These are phyloP conservation scores for Eucalyptus albens DNA, from an alignment of 345 rosid genomes.

Conservation along the genomic window DNA sequence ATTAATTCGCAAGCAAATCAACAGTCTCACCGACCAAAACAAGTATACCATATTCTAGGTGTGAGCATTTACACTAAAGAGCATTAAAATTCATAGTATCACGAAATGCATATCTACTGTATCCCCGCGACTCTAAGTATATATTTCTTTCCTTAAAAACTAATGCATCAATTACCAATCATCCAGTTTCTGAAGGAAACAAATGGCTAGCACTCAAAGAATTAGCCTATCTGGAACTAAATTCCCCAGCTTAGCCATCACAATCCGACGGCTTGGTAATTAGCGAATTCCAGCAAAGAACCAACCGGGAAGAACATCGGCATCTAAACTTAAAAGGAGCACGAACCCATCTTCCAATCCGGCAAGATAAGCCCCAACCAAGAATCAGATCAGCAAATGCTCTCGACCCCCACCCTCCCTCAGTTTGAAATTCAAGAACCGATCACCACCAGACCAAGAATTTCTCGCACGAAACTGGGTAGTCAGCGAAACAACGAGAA, in stretches of 20 bases:
- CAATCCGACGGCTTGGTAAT: neutral
- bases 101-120: neutral
- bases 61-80: neutral
- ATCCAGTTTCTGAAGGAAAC: neutral
- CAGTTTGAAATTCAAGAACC: neutral
- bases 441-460: neutral
- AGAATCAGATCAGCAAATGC: neutral
- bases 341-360: neutral
- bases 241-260: neutral
- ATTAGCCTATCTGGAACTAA: no score
- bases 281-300: neutral
- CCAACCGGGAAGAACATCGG: neutral
- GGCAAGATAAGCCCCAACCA: neutral
- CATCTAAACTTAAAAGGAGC: neutral
- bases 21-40: neutral
- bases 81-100: neutral
- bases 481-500: neutral
- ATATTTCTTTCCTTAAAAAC: neutral
- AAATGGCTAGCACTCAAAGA: no score
- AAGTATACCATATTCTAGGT: neutral
- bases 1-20: neutral
- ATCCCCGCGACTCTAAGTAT: neutral
- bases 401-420: neutral
- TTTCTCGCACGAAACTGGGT: no score
- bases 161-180: neutral